Conservation (phyloP, 1,284 basidiomycete species). For the Athelia psychrophila region DNA sequence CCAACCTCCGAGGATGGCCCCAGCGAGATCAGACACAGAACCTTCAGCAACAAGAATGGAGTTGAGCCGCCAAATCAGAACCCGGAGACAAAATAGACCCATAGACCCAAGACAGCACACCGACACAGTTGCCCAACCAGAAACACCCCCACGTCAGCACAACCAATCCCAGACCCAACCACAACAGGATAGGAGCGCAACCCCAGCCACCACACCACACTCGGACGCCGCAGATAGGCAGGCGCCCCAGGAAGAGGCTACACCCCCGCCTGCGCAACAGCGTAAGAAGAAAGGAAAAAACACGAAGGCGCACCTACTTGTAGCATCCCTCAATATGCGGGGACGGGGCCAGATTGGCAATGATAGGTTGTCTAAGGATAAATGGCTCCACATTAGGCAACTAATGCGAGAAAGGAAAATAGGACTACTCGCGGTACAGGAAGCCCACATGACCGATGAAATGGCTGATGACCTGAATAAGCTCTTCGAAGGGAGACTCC, state of each 20-base stretch:
- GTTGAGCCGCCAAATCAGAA: neutral
- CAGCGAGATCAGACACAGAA: neutral
- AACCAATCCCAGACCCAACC: too few species aligned
- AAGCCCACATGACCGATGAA: conserved; percentile 8
- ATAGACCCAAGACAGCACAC: neutral
- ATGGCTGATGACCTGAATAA: conserved; percentile 1
- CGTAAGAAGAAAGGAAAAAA: conserved; percentile 15
- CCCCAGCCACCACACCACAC: too few species aligned
- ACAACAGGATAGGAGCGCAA: too few species aligned
- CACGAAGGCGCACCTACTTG: conserved; percentile 14
- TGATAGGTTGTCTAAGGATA: conserved; percentile 2
- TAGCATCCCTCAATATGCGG: conserved; percentile 22
- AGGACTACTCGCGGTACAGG: conserved; percentile 3
- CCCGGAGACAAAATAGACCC: neutral
- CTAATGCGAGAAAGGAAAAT: conserved; percentile 7
- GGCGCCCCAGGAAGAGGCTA: neutral
- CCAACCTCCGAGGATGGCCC: neutral
- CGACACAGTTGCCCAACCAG: neutral
- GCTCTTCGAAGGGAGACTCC: conserved; percentile 1
- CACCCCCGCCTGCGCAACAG: conserved; percentile 3
- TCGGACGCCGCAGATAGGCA: neutral
- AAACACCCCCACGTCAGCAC: neutral
- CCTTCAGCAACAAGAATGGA: neutral
- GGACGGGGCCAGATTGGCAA: conserved; percentile 8
- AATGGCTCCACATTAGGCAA: conserved; percentile 9